Percentiles rank a stretch among this genome's conserved stretches.
phyloP scores from a whole-genome alignment of 2,329 filamentous ascomycete species.

The Thielaviopsis populi region DNA sequence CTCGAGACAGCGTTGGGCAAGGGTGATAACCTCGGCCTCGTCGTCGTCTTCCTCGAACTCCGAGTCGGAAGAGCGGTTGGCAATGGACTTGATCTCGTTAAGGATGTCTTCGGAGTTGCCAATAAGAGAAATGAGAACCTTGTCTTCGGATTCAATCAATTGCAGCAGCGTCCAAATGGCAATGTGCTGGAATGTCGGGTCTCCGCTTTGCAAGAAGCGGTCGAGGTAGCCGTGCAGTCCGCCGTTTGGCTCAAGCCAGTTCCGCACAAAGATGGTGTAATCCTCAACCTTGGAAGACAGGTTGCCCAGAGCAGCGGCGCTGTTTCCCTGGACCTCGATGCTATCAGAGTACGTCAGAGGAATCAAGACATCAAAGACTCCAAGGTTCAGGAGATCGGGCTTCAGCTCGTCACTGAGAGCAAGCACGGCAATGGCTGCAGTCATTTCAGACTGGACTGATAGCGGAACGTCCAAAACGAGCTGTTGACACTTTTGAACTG shows the following conservation, averaged over 20 bases:
- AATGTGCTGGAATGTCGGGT: constrained; percentile 97
- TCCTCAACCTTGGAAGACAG: constrained; percentile 95
- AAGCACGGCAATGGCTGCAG: constrained; percentile 92
- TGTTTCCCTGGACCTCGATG: constrained; percentile 97
- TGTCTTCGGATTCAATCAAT: constrained; percentile 87
- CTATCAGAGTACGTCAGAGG: constrained; percentile 88
- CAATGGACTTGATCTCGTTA: constrained; percentile 79
- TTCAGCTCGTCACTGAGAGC: constrained; percentile 94
- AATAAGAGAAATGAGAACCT: constrained; percentile 74
- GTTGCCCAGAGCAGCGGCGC: constrained; percentile 87
- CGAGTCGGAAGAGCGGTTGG: constrained; percentile 69
- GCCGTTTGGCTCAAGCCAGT: constrained; percentile 83
- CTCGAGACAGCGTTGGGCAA: constrained; percentile 82
- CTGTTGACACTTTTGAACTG: constrained; percentile 97
- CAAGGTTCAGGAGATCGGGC: constrained; percentile 72
- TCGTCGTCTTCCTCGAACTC: constrained; percentile 59
- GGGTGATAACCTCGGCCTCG: constrained; percentile 79
- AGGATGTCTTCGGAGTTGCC: constrained; percentile 83
- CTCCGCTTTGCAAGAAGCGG: constrained; percentile 83
- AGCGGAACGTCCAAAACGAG: constrained; percentile 84
- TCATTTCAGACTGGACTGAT: constrained; percentile 97
- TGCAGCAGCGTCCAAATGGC: constrained; percentile 96
- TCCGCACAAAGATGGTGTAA: constrained; percentile 87
- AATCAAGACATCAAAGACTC: constrained; percentile 92
- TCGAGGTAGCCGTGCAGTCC: constrained; percentile 92